phyloP scores from a whole-genome alignment of 1,284 basidiomycete species.

The Ceratobasidium papillatum region DNA sequence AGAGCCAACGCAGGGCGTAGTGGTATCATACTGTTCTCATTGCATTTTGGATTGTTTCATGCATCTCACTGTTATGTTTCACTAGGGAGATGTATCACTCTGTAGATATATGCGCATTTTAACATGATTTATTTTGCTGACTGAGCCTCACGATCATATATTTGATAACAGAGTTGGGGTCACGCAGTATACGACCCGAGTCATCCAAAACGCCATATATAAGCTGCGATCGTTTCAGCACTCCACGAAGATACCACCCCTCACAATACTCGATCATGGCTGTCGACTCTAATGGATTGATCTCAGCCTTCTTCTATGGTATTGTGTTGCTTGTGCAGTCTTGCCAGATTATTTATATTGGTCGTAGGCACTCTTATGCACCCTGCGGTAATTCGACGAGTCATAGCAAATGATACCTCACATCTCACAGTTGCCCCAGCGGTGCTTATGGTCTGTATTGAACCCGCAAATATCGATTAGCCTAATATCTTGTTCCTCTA shows the following conservation, averaged over 20 bases:
- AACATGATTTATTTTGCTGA: background rate
- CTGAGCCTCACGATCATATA: background rate
- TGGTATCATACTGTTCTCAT: background rate
- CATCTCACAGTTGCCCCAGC: conserved; percentile 67
- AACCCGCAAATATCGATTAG: background rate
- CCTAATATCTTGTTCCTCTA: conserved; percentile 49
- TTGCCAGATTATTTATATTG: too few species aligned
- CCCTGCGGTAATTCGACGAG: conserved; percentile 70
- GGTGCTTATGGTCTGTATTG: conserved; percentile 60
- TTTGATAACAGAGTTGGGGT: conserved; percentile 12
- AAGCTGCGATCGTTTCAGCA: background rate
- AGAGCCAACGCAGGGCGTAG: conserved; percentile 16
- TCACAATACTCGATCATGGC: background rate
- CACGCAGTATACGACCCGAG: background rate
- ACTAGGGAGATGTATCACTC: background rate
- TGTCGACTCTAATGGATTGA: background rate
- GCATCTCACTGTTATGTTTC: background rate
- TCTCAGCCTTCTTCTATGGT: conserved; percentile 36
- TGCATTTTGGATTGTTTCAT: background rate
- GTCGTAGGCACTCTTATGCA: conserved; percentile 74
- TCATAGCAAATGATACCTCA: conserved; percentile 66
- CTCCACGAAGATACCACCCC: background rate
- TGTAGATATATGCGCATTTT: conserved; percentile 6
- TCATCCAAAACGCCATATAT: background rate
- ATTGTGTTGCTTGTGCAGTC: too few species aligned